A percentile compares a stretch with the other conserved stretches of the same genome.
Conservation (phyloP, 2,329 filamentous ascomycete species). For the Trichoderma koningiopsis region DNA sequence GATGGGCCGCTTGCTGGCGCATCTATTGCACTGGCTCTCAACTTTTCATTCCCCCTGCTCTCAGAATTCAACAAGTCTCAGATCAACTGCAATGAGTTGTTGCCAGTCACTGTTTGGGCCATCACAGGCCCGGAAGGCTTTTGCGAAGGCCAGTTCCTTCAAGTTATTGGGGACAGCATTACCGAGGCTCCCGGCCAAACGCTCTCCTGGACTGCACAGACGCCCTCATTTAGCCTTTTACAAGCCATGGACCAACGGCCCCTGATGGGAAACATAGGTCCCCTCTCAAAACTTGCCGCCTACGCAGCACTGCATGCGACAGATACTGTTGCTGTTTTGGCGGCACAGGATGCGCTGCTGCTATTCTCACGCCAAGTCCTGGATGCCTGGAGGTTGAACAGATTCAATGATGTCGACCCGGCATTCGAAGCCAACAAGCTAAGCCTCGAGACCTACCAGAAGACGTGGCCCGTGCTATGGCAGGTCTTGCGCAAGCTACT, state of each 20-base stretch:
- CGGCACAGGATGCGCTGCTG: slow-evolving; percentile 62
- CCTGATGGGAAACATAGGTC: slow-evolving; percentile 66
- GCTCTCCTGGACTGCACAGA: slow-evolving; percentile 65
- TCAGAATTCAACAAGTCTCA: slow-evolving; percentile 59
- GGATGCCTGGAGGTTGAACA: slow-evolving; percentile 73
- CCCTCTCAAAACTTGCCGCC: slow-evolving; percentile 65
- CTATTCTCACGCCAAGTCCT: slow-evolving; percentile 67
- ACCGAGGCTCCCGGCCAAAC: slow-evolving; percentile 45
- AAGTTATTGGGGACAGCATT: slow-evolving; percentile 68
- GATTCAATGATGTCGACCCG: slow-evolving; percentile 71
- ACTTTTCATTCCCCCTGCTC: slow-evolving; percentile 74
- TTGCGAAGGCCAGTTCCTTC: slow-evolving; percentile 74
- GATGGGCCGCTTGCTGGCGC: slow-evolving; percentile 47
- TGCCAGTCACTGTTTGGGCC: slow-evolving; percentile 69
- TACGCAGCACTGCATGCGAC: slow-evolving; percentile 62
- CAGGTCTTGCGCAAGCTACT: slow-evolving; percentile 72
- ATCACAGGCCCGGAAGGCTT: slow-evolving; percentile 74
- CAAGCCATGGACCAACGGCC: slow-evolving; percentile 62
- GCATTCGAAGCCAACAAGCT: slow-evolving; percentile 66
- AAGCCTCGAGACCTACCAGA: slow-evolving; percentile 64
- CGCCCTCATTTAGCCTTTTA: slow-evolving; percentile 62
- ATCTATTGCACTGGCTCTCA: slow-evolving; percentile 70
- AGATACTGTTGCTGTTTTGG: slow-evolving; percentile 49
- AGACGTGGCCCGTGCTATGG: slow-evolving; percentile 73
- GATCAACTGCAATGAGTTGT: slow-evolving; percentile 68